Conservation (phyloP, 352 stramenopile species). For the Phytophthora palmivora region DNA sequence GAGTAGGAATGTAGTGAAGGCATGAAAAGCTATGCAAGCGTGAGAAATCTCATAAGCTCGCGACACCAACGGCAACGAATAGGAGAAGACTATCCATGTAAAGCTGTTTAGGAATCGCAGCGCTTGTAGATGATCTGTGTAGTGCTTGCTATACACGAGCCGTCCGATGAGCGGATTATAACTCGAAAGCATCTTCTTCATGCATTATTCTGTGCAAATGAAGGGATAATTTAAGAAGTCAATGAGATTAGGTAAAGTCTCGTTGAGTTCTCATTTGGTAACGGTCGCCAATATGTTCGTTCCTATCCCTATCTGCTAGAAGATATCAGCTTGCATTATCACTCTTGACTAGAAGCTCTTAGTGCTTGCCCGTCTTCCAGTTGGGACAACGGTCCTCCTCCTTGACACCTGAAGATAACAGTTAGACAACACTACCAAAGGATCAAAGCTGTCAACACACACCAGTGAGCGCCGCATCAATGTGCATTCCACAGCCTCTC, state of each 20-base stretch:
- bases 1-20: constrained; percentile 30
- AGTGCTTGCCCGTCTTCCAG: constrained; percentile 68
- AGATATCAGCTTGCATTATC: not conserved
- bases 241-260: too few species aligned
- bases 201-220: too few species aligned
- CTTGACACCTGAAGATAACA: constrained; percentile 37
- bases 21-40: constrained; percentile 12
- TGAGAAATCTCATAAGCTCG: not conserved
- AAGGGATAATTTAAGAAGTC: too few species aligned
- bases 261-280: constrained; percentile 10
- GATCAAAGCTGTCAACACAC: not conserved
- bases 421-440: not conserved
- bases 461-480: constrained; percentile 54
- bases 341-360: constrained; percentile 1
- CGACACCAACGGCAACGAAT: not conserved
- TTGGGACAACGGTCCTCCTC: constrained; percentile 57
- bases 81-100: not conserved
- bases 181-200: too few species aligned
- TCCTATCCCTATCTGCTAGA: constrained; percentile 18
- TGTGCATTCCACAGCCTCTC: constrained; percentile 66
- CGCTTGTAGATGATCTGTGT: too few species aligned
- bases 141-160: too few species aligned
- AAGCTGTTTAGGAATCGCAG: too few species aligned
- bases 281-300: not conserved
- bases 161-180: too few species aligned